phyloP scores from a whole-genome alignment of 768 basidiomycete species.

The Suillus decipiens region DNA sequence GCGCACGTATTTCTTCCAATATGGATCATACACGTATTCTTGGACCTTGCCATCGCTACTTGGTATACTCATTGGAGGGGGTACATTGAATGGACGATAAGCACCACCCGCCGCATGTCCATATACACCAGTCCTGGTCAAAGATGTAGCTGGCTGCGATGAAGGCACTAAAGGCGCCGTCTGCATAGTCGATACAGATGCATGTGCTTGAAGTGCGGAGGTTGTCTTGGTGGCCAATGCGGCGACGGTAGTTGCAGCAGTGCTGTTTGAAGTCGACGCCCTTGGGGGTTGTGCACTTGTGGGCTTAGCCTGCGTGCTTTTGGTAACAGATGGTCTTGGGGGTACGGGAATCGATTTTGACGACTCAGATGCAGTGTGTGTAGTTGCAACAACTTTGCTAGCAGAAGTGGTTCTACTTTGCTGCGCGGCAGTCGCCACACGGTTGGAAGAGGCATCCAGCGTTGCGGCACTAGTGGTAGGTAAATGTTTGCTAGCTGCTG shows the following conservation, averaged over 20 bases:
- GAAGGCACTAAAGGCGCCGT: not conserved
- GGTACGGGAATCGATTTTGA: not conserved
- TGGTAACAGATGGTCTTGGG: constrained; percentile 4
- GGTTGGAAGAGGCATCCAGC: not conserved
- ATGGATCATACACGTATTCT: not conserved
- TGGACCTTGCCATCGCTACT: not conserved
- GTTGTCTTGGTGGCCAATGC: not conserved
- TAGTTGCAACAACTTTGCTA: not conserved
- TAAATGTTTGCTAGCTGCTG: not conserved
- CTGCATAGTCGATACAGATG: not conserved
- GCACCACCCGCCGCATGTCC: not conserved
- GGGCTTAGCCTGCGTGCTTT: not conserved
- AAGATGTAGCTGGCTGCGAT: not conserved
- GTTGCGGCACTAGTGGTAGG: not conserved
- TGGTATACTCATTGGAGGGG: constrained; percentile 3
- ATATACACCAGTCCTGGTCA: too few species aligned
- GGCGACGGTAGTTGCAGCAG: not conserved
- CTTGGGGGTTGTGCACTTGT: not conserved
- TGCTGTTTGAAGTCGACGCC: not conserved
- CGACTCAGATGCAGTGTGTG: not conserved
- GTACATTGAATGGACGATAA: not conserved
- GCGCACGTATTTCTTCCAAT: not conserved
- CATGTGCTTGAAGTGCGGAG: not conserved
- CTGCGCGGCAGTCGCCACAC: not conserved
- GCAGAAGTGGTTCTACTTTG: not conserved